phyloP scores from a whole-genome alignment of 2,329 filamentous ascomycete species.

The Pseudocercospora vitis region DNA sequence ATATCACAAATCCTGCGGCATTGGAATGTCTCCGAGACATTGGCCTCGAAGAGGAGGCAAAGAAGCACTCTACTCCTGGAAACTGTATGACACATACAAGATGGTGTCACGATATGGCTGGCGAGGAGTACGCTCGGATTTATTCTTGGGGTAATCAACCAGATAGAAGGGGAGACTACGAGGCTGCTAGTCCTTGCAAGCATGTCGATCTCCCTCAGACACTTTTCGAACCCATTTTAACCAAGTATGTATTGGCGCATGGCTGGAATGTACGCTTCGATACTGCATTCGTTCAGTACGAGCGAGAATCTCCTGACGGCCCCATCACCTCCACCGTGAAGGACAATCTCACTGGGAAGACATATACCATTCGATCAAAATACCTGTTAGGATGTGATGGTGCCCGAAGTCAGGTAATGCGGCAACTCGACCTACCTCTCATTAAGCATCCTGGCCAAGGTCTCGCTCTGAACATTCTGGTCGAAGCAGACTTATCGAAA shows the following conservation, averaged over 20 bases:
- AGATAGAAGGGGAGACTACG: conserved; percentile 43
- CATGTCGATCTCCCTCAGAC: conserved; percentile 48
- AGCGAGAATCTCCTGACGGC: conserved; percentile 22
- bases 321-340: conserved; percentile 40
- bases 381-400: conserved; percentile 63
- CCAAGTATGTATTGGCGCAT: conserved; percentile 39
- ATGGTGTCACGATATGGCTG: conserved; percentile 48
- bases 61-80: conserved; percentile 36
- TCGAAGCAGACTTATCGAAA: conserved; percentile 53
- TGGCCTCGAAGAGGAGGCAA: conserved; percentile 43
- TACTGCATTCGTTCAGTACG: conserved; percentile 39
- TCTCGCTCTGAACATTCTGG: conserved; percentile 52
- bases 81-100: conserved; percentile 44
- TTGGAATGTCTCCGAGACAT: conserved; percentile 50
- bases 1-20: conserved; percentile 61
- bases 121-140: conserved; percentile 47
- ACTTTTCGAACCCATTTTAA: conserved; percentile 46
- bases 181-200: conserved; percentile 43
- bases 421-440: conserved; percentile 51
- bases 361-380: conserved; percentile 53
- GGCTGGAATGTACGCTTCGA: conserved; percentile 46
- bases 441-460: conserved; percentile 47
- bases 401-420: conserved; percentile 48
- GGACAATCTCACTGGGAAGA: conserved; percentile 38
- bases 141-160: conserved; percentile 48